Evolutionary conservation across 768 basidiomycete species (phyloP).

Genomic region (Neoboletus brunneissimus): DNA sequence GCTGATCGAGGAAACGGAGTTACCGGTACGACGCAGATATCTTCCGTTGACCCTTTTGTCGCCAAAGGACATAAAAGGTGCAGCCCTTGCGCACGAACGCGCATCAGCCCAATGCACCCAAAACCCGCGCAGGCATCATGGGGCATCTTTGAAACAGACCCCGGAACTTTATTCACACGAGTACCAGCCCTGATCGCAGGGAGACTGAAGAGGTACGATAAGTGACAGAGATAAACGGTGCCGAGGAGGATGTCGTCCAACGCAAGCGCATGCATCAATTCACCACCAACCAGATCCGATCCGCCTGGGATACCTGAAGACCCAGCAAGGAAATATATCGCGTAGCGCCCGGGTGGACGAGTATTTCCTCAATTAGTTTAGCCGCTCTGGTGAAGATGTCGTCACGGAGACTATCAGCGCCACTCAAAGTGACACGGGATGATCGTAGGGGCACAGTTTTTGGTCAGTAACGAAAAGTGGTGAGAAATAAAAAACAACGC

Average conservation of each 20-base stretch:
- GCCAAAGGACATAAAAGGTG: neutral
- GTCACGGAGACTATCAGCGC: neutral
- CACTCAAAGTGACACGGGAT: neutral
- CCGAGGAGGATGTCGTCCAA: neutral
- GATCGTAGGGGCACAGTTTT: neutral
- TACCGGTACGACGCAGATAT: neutral
- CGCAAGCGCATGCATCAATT: neutral
- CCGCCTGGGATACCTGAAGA: neutral
- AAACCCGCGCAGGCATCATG: neutral
- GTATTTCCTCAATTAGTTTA: neutral
- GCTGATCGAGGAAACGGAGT: neutral
- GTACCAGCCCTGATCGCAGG: too few relatives aligned
- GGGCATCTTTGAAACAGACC: neutral
- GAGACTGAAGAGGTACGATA: neutral
- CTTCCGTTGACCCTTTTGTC: neutral
- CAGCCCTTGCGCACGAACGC: neutral
- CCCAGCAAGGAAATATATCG: neutral
- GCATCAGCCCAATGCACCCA: neutral
- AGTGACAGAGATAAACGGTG: neutral
- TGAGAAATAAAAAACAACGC: neutral
- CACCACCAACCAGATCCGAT: neutral
- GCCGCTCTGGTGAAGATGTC: neutral
- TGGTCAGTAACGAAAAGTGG: too few relatives aligned
- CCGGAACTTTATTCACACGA: neutral
- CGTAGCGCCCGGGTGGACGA: neutral